Base-by-base conservation (phyloP, 805 yeast genomes). In the Maudiozyma barnettii region DNA sequence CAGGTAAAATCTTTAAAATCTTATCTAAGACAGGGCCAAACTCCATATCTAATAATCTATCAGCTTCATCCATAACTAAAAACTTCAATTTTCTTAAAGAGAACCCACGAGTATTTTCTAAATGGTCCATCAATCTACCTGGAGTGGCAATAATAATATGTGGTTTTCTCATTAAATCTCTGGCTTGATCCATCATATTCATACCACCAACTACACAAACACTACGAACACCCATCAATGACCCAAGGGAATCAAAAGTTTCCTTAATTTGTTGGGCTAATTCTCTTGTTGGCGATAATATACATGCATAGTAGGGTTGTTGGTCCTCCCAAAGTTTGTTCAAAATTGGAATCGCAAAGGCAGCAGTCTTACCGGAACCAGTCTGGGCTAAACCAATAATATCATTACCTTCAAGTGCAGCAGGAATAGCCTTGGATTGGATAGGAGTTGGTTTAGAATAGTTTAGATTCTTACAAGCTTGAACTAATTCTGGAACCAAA, bases 311-410 rank as follows among this genome's bases (percentile, higher is more conserved):
- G 58, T 85, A 84, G 3, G 96, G 90, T 2, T 83, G 74, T 59
- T 91, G 96, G 23, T 82, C 89, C 47, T 87, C 80, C 88, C 96
- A 90, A 43, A 93, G 72, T 1, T 87, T 81, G 64, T 93, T 97
- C 30, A 93, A 73, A 41, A 93, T 87, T 1, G 99, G 99, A 45
- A 93, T 79, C 8, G 98, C 97, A 73, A 93, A 93, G 0, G 99
- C 99, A 0, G 98, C 99, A 0, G 99, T 93, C 66, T 91, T 91
- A 53, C 99, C 99, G 4, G 96, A 87, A 41, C 99, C 99, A 0
- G 99, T 91, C 61, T 91, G 96, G 0, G 99, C 99, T 51, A 91
- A 75, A 13, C 99, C 99, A 60, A 91, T 89, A 42, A 91, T 82
- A 68, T 91, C 99, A 54, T 88, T 79, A 3, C 96, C 96, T 54